Evolutionary conservation across 192 early-diverging fungal genomes (phyloP), one percentile per base, ranked within the genome.

Genomic region (Gamsiella multidivaricata): DNA sequence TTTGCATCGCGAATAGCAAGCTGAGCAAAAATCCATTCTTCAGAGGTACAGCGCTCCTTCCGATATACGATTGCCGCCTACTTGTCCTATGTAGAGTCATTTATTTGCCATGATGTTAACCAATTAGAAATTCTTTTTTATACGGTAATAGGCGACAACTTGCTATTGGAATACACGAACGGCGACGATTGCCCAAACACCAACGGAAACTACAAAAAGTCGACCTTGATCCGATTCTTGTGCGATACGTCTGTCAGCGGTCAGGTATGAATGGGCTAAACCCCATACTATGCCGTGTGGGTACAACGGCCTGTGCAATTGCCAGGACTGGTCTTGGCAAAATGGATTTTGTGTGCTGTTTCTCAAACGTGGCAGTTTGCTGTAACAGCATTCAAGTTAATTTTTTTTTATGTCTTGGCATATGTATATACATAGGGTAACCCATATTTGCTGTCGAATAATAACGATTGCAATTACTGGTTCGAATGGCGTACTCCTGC

Each of bases 401-500:
- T 29, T 55, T 60, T 17, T 39, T 37, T 22, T 28, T 23, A 43
- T 31, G 29, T 70, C 36, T 53, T 61, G 25, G 14, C 43, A 31
- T 31, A 2, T 10, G 14, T 54, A n/a, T n/a, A n/a, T n/a, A n/a
- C n/a, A n/a, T 52, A 81, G 80, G 72, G 72, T 23, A 61, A 59
- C 17, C 80, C 80, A 43, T 43, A 15, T 12, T 47, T 81, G 39
- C 14, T 81, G 29, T 32, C 66, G 3, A 61, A 34, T 32, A 65
- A 46, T 39, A 32, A 67, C 23, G 72, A 82, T 23, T 82, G 80
- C 34, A 57, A 37, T 49, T 76, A 52, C 31, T 68, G 68, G 57
- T 82, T 78, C 41, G 80, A 78, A 46, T 82, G 80, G 80, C 73
- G 65, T 39, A 82, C 80, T 17, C 73, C 80, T 32, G 58, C 18